Percentiles rank a stretch among this genome's conserved stretches.
Conservation (phyloP, 2,329 filamentous ascomycete species). For the Eurotiales sp. region DNA sequence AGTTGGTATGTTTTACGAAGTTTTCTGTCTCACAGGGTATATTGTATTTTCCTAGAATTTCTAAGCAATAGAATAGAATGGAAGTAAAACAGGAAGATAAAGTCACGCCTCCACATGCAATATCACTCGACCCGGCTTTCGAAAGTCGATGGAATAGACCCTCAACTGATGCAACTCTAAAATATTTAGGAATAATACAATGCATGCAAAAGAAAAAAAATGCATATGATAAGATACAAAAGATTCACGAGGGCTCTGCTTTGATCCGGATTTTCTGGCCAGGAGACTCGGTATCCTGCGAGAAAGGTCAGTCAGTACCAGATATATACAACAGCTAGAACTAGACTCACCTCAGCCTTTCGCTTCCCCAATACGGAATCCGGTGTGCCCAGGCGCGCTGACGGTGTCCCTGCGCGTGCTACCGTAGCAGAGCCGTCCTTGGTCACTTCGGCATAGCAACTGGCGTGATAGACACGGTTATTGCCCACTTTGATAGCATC, state of each 20-base stretch:
- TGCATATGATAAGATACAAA: slow-evolving; percentile 3
- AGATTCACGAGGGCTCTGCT: slow-evolving; percentile 31
- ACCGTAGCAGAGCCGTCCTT: slow-evolving; percentile 53
- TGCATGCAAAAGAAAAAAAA: no score
- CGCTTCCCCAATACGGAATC: slow-evolving; percentile 68
- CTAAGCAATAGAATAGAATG: not conserved
- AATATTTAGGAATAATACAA: slow-evolving; percentile 4
- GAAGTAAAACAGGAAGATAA: no score
- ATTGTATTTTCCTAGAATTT: no score
- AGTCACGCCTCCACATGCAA: not conserved
- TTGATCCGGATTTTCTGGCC: slow-evolving; percentile 38
- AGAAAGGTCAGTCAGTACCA: not conserved
- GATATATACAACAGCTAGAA: not conserved
- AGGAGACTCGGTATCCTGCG: slow-evolving; percentile 32
- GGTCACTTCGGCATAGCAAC: slow-evolving; percentile 78
- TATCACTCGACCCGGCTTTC: no score
- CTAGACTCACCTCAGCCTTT: slow-evolving; percentile 63
- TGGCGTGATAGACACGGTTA: slow-evolving; percentile 83
- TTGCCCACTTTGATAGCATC: slow-evolving; percentile 76
- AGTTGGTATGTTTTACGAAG: no score
- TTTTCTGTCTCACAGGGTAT: no score
- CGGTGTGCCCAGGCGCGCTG: slow-evolving; percentile 50
- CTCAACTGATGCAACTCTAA: no score
- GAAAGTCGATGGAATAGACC: no score
- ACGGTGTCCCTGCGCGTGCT: slow-evolving; percentile 30